A percentile compares a stretch with the other conserved stretches of the same genome.
Evolutionary conservation across 2,329 filamentous ascomycete species (phyloP).

Genomic region (Aspergillus proliferans): DNA sequence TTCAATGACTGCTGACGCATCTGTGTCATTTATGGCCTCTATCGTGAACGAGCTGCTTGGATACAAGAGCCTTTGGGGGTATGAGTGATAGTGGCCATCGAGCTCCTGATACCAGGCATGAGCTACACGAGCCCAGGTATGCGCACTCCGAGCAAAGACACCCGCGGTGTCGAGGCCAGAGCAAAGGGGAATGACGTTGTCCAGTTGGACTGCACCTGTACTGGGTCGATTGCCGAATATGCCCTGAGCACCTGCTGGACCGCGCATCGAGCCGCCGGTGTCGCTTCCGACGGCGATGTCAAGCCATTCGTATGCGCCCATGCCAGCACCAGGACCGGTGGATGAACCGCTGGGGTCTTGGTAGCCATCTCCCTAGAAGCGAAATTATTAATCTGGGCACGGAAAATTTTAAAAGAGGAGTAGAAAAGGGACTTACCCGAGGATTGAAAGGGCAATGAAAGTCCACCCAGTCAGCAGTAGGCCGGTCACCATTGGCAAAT

Average conservation of each 20-base stretch:
- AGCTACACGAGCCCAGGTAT: constrained; percentile 11
- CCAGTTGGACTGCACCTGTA: constrained; percentile 12
- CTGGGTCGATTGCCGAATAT: constrained; percentile 24
- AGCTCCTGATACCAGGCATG: constrained; percentile 15
- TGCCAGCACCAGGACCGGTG: constrained; percentile 15
- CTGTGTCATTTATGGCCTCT: constrained; percentile 7
- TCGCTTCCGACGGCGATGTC: constrained; percentile 17
- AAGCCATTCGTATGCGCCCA: constrained; percentile 31
- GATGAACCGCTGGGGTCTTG: constrained; percentile 18
- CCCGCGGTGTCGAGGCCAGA: constrained; percentile 25
- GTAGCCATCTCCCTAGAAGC: constrained; percentile 24
- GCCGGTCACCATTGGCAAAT: constrained; percentile 28
- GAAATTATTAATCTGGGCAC: too few relatives aligned
- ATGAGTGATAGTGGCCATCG: constrained; percentile 12
- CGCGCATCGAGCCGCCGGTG: constrained; percentile 25
- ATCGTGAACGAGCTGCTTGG: neutral
- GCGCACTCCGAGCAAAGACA: constrained; percentile 22
- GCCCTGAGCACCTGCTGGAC: constrained; percentile 20
- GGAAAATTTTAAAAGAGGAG: too few relatives aligned
- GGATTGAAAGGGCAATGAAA: constrained; percentile 35
- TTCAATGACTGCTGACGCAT: constrained; percentile 20
- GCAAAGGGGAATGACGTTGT: constrained; percentile 20
- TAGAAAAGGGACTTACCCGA: constrained; percentile 5
- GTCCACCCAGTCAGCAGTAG: constrained; percentile 29
- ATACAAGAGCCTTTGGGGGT: constrained; percentile 15